These are phyloP conservation scores for Cordyceps cateniannulata DNA, from an alignment of 2,329 filamentous ascomycete species.

Conservation along the genomic window DNA sequence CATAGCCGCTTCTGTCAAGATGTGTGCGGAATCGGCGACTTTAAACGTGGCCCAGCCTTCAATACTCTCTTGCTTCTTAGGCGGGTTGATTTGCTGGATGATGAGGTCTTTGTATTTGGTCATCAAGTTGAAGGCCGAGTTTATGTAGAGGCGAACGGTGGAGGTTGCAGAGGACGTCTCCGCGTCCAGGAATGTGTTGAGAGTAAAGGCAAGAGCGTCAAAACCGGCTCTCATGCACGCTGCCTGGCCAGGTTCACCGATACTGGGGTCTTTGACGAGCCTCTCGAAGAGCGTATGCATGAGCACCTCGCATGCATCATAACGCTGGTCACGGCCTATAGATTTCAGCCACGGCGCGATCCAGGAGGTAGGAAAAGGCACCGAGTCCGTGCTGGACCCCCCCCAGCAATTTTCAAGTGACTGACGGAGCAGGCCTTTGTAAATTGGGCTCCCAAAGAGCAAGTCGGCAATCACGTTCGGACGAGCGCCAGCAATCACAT, in stretches of 20 bases:
- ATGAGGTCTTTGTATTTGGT: slow-evolving; percentile 58
- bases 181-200: slow-evolving; percentile 48
- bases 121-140: slow-evolving; percentile 59
- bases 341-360: slow-evolving; percentile 71
- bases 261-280: slow-evolving; percentile 46
- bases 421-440: slow-evolving; percentile 54
- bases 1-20: slow-evolving; percentile 48
- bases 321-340: slow-evolving; percentile 66
- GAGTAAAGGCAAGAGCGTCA: slow-evolving; percentile 50
- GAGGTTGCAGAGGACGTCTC: slow-evolving; percentile 38
- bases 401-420: slow-evolving; percentile 44
- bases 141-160: slow-evolving; percentile 55
- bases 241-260: slow-evolving; percentile 51
- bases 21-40: slow-evolving; percentile 37
- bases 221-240: slow-evolving; percentile 60
- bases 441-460: slow-evolving; percentile 66
- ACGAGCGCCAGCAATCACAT: slow-evolving; percentile 74
- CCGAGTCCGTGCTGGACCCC: slow-evolving; percentile 38
- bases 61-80: slow-evolving; percentile 17
- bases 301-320: slow-evolving; percentile 74
- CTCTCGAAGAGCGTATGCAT: slow-evolving; percentile 66
- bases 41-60: slow-evolving; percentile 35
- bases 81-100: slow-evolving; percentile 28
- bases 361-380: slow-evolving; percentile 69
- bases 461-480: slow-evolving; percentile 78